Base-by-base conservation (phyloP, 805 yeast species). In the Yamadazyma laniorum region DNA sequence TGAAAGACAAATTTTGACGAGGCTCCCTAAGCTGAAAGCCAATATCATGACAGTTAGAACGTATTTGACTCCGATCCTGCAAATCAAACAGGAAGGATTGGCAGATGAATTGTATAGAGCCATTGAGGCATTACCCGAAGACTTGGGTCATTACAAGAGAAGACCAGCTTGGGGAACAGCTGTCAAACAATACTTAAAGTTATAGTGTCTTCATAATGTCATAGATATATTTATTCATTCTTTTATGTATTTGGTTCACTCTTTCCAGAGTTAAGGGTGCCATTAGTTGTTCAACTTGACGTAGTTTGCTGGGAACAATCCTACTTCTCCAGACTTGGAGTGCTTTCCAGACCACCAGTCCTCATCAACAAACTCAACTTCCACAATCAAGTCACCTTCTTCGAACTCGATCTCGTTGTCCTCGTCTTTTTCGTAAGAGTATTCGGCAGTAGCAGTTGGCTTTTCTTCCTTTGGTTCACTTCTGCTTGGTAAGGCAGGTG, bases 331-430 rank as follows among this genome's bases (percentile, higher is more conserved):
- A 22, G 79, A 65, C 41, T 62, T 72, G 17, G 57, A 40, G 50
- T 82, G 72, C 45, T 77, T 80, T 35, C 99, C 99, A 38, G 84
- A 72, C 98, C 98, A 93, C 99, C 99, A 93, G 58, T 87, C 96
- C 32, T 87, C 96, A 52, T 89, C 95, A 13, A 86, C 84, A 59
- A 86, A 85, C 51, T 89, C 95, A 45, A 93, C 84, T 43, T 88
- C 85, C 14, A 79, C 68, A 45, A 93, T 88, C 43, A 72, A 53
- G 50, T 88, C 98, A 37, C 91, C 95, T 56, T 87, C 96, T 17
- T 69, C 75, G 60, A 93, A 93, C 2, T 79, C 75, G 43, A 93
- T 71, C 65, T 93, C 99, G 55, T 90, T 93, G 47, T 84, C 95
- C 63, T 93, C 99, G 18, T 82, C 82, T 22, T 95, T 96, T 35